Evolutionary conservation across 2,329 filamentous ascomycete genomes (phyloP).

Genomic region (Ophiostoma ips): DNA sequence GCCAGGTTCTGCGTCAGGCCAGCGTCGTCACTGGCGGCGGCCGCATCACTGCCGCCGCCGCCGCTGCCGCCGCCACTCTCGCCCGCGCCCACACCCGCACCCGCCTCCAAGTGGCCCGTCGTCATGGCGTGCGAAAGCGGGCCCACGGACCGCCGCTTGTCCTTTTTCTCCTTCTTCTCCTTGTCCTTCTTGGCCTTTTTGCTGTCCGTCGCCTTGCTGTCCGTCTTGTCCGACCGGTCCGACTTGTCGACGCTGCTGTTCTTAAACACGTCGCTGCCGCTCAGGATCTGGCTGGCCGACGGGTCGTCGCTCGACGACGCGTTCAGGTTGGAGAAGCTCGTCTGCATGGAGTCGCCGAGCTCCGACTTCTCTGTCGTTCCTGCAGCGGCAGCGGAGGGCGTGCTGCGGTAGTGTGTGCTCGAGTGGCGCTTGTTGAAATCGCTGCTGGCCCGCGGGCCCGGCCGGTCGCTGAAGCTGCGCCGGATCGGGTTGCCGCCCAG

Average conservation of each 20-base stretch:
- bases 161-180: background rate
- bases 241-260: slow-evolving; percentile 42
- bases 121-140: slow-evolving; percentile 23
- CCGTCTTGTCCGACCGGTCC: background rate
- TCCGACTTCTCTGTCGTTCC: background rate
- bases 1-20: slow-evolving; percentile 33
- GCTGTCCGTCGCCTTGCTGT: background rate
- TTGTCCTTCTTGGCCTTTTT: background rate
- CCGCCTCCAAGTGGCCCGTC: slow-evolving; percentile 22
- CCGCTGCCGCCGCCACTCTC: too few species aligned
- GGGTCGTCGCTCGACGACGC: slow-evolving; percentile 61
- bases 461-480: slow-evolving; percentile 50
- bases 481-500: slow-evolving; percentile 29
- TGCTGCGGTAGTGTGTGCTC: background rate
- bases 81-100: too few species aligned
- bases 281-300: slow-evolving; percentile 82
- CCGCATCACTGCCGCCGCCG: slow-evolving; percentile 15
- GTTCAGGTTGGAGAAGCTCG: slow-evolving; percentile 50
- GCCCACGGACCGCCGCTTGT: background rate
- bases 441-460: slow-evolving; percentile 35
- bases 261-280: slow-evolving; percentile 77
- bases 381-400: background rate
- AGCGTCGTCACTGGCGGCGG: slow-evolving; percentile 21
- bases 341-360: slow-evolving; percentile 49
- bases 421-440: slow-evolving; percentile 21